phyloP scores from a whole-genome alignment of 495 filamentous ascomycete species.

The Xylaria castorea region DNA sequence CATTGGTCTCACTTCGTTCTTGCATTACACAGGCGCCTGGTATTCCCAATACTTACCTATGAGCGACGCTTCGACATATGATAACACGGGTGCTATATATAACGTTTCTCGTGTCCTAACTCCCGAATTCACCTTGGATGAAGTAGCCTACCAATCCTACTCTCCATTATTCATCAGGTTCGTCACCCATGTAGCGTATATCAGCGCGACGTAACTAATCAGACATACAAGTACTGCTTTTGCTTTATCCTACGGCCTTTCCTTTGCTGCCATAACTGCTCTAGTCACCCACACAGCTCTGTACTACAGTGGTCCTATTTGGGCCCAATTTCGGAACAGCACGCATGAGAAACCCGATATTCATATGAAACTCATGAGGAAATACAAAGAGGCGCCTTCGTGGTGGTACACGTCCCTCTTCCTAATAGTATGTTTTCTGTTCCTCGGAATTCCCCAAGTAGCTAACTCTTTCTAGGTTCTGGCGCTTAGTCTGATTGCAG shows the following conservation, averaged over 20 bases:
- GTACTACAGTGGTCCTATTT: slow-evolving; percentile 69
- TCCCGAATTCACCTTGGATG: slow-evolving; percentile 57
- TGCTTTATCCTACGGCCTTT: slow-evolving; percentile 69
- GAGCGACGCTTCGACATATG: slow-evolving; percentile 65
- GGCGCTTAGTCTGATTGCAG: slow-evolving; percentile 65
- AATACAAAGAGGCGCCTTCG: slow-evolving; percentile 64
- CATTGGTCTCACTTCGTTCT: slow-evolving; percentile 50
- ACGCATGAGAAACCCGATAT: slow-evolving; percentile 64
- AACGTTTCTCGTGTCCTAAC: slow-evolving; percentile 62
- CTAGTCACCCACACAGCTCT: slow-evolving; percentile 70
- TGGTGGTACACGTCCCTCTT: slow-evolving; percentile 64
- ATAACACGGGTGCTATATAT: slow-evolving; percentile 65
- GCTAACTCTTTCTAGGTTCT: slow-evolving; percentile 57
- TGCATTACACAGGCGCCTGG: slow-evolving; percentile 75
- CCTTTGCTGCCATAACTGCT: slow-evolving; percentile 72
- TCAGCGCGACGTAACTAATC: slow-evolving; percentile 28
- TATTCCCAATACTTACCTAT: slow-evolving; percentile 65
- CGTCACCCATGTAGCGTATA: background rate
- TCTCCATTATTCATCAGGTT: slow-evolving; percentile 68
- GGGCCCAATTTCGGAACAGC: slow-evolving; percentile 64
- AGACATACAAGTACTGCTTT: slow-evolving; percentile 58
- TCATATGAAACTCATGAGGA: slow-evolving; percentile 65
- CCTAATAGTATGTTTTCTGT: slow-evolving; percentile 42
- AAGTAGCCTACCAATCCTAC: slow-evolving; percentile 63
- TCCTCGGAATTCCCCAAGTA: background rate